Evolutionary conservation across 2,329 filamentous ascomycete genomes (phyloP).

Genomic region (Ophiostoma sp.): DNA sequence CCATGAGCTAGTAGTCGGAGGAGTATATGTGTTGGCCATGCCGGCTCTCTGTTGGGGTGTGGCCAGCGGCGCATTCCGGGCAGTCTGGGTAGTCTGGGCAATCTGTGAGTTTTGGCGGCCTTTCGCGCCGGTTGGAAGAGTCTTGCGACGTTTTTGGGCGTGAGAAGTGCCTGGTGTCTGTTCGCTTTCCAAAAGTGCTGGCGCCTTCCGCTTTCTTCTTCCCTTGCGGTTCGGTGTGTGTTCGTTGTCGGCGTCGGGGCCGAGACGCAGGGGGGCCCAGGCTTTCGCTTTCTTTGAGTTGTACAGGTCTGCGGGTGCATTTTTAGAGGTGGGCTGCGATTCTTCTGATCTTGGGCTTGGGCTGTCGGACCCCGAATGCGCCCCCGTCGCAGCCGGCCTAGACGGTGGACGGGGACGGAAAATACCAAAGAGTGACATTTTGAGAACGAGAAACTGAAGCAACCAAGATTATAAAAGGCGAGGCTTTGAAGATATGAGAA

Average conservation of each 20-base stretch:
- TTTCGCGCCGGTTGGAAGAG: not conserved
- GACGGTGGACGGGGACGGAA: not conserved
- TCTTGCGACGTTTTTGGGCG: constrained; percentile 8
- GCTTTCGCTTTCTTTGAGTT: not conserved
- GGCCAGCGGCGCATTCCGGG: not conserved
- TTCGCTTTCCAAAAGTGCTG: not conserved
- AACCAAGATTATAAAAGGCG: not conserved
- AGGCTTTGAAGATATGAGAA: not conserved
- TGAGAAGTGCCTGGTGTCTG: not conserved
- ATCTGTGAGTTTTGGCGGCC: not conserved
- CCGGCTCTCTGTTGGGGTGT: not conserved
- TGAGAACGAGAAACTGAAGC: not conserved
- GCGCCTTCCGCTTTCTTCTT: constrained; percentile 4
- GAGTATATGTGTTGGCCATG: constrained; percentile 3
- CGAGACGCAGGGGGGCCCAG: not conserved
- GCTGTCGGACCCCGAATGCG: not conserved
- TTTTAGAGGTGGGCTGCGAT: not conserved
- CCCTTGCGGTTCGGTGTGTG: not conserved
- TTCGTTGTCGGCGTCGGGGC: not conserved
- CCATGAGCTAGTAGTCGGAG: not conserved
- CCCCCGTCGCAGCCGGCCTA: not conserved
- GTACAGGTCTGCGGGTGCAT: too few species aligned
- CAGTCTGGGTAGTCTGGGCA: not conserved
- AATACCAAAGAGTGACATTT: constrained; percentile 2
- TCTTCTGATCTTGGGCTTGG: not conserved